Evolutionary conservation across 768 basidiomycete genomes (phyloP).

Genomic region (Mycena latifolia): DNA sequence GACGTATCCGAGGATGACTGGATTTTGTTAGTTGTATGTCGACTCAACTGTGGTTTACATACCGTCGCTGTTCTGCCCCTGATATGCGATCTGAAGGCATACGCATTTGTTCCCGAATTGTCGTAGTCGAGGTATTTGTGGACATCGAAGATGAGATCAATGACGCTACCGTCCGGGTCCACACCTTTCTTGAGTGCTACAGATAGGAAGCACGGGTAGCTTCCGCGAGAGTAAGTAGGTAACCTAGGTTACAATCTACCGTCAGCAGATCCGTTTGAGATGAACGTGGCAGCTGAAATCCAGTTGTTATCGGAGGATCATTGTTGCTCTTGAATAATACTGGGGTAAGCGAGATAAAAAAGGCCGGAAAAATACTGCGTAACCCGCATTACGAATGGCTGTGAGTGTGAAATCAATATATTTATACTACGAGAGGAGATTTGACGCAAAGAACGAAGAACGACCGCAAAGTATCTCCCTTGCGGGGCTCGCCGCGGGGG

Average conservation of each 20-base stretch:
- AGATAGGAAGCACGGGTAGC: background rate
- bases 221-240: too few relatives aligned
- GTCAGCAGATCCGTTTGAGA: constrained; percentile 62
- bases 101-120: constrained; percentile 53
- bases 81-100: constrained; percentile 54
- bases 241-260: background rate
- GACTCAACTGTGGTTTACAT: too few relatives aligned
- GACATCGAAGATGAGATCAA: constrained; percentile 68
- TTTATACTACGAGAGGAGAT: too few relatives aligned
- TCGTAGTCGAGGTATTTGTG: constrained; percentile 74
- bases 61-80: constrained; percentile 64
- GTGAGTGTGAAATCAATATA: too few relatives aligned
- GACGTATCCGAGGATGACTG: constrained; percentile 66
- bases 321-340: constrained; percentile 54
- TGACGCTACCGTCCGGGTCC: constrained; percentile 60
- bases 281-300: constrained; percentile 62
- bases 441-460: too few relatives aligned
- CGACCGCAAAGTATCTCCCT: too few relatives aligned
- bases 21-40: background rate
- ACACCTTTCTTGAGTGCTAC: constrained; percentile 53
- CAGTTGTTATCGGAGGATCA: constrained; percentile 72
- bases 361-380: background rate
- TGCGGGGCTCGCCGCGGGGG: too few relatives aligned
- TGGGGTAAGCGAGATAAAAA: too few relatives aligned
- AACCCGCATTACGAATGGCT: constrained; percentile 71